Evolutionary conservation across 106 monocot genomes (phyloP), one percentile per base, ranked within the genome.

Genomic region (Dioscorea alata): DNA sequence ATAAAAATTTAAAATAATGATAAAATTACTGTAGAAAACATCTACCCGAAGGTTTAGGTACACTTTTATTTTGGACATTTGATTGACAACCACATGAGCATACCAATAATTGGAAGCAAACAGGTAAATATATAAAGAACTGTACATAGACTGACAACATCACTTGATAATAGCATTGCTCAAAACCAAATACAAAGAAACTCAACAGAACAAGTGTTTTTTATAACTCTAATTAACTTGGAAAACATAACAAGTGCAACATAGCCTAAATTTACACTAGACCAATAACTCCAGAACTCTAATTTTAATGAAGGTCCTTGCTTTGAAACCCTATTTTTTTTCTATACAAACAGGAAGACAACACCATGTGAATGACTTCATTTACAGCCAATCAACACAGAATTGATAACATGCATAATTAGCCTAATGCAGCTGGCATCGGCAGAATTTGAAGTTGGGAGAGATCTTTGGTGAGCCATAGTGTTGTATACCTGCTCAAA

Each of bases 361-460:
- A 23, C 49, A 63, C 33, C 53, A 61, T 6, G 13, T 4, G 12
- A 20, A 17, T 49, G 19, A 57, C 23, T 65, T 90, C 86, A 90
- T 78, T 90, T 90, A 61, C 82, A 83, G 78, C 72, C 75, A 73
- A 75, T 71, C 53, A 90, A 69, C 18, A 90, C 78, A 60, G 86
- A 86, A 64, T 80, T 83, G 31, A 90, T 77, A 28, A 90, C 90
- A 57, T 86, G 90, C 71, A 86, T 77, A 42, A 90, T 67, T 4
- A 86, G 50, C 13, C 83, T 80, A 24, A 86, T 67, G 73, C 60
- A 75, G 8, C 74, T 61, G 34, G 68, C 74, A 51, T 89, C 89
- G 9, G 79, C 67, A 6, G 77, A 4, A 13, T 75, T 70, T 23
- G 71, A 76, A 12, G 80, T 70, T 10, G 81, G 84, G n/a, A 78